Evolutionary conservation across 768 basidiomycete genomes (phyloP), one percentile per base, ranked within the genome.

Genomic region (Suillus variegatus): DNA sequence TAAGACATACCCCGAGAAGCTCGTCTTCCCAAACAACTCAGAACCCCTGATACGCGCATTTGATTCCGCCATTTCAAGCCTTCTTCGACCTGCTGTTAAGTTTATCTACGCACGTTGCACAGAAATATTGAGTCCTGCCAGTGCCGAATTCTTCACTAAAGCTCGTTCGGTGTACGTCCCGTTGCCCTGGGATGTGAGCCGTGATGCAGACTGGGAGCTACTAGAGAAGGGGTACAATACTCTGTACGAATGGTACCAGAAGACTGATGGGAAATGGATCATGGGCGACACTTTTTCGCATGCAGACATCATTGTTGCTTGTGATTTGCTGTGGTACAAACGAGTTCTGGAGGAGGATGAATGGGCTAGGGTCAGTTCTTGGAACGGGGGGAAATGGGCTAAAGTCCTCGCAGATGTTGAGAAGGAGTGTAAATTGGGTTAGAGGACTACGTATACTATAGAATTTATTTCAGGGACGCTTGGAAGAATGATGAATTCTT

Each of bases 121-220:
- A 12, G 56, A 71, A n/a, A 66, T 74, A 46, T 65, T 85, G 64
- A 77, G 73, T 41, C 72, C 76, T 6, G 66, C 64, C 47, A 83
- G 82, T 64, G 64, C 66, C 47, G 75, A 71, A 32, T 80, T 79
- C 70, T 86, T 82, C 67, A 68, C 78, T 25, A 57, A 64, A 22
- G 80, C 78, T 4, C 71, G 81, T 43, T 76, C 78, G 63, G 63
- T 18, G 2, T n/a, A 9, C 3, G 73, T 79, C 54, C 81, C 80
- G 6, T 73, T 66, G 47, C 70, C 72, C 16, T 65, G 86, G 60
- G 81, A 83, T 36, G 77, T 79, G 16, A 72, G 65, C 57, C 70
- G 76, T 16, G 73, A 73, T 7, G 74, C 60, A 9, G 74, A 78
- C 54, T 79, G 70, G 76, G 60, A 20, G 28, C 41, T 35, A 46